These are phyloP conservation scores for Phalaenopsis equestris DNA, from an alignment of 106 monocot genomes.

Conservation along the genomic window DNA sequence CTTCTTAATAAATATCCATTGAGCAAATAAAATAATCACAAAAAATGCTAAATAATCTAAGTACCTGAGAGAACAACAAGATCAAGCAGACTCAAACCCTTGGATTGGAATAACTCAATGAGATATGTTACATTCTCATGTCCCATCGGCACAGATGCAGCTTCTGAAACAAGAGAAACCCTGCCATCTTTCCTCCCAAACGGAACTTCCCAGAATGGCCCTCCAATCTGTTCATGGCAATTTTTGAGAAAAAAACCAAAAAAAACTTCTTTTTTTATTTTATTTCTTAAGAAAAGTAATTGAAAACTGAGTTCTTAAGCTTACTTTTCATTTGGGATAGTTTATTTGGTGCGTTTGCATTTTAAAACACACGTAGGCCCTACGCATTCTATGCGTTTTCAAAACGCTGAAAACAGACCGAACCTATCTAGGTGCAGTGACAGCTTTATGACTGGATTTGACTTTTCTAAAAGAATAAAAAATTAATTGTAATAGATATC, in stretches of 20 bases:
- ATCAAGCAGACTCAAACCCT: slow-evolving; percentile 50
- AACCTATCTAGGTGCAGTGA: no score
- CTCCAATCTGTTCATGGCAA: slow-evolving; percentile 32
- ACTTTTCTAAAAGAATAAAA: no score
- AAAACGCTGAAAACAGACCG: no score
- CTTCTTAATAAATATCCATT: no score
- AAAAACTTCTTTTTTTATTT: neutral
- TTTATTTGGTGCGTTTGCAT: no score
- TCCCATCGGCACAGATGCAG: slow-evolving; percentile 43
- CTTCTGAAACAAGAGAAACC: slow-evolving; percentile 35
- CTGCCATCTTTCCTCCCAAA: slow-evolving; percentile 70
- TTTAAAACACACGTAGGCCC: no score
- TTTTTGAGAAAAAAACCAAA: neutral
- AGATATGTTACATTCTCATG: slow-evolving; percentile 71
- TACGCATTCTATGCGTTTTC: no score
- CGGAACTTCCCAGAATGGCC: slow-evolving; percentile 54
- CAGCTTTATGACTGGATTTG: no score
- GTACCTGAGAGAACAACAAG: slow-evolving; percentile 62
- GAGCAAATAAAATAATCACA: neutral
- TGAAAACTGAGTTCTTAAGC: no score
- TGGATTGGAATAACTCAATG: slow-evolving; percentile 73
- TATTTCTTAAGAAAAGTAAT: neutral
- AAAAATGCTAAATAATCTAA: neutral
- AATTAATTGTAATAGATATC: no score
- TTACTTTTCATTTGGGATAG: no score